Percentiles rank a stretch among this genome's conserved stretches.
Conservation (phyloP, 2,329 filamentous ascomycete species). For the Fonsecaea erecta region DNA sequence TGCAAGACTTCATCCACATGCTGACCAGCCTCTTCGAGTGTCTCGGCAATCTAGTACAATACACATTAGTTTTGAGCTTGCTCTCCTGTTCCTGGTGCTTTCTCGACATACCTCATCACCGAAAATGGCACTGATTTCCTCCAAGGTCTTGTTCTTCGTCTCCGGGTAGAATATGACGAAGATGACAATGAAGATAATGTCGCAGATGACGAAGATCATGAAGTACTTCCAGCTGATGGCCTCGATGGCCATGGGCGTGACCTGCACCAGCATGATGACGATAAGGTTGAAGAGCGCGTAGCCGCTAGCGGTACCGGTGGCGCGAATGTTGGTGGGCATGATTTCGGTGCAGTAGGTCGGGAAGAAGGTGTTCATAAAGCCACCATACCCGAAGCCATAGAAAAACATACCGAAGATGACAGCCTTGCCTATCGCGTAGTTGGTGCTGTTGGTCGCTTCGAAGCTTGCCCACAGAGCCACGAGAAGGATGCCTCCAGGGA, state of each 20-base stretch:
- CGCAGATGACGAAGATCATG: conserved; percentile 62
- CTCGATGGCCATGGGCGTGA: conserved; percentile 60
- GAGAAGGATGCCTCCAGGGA: conserved; percentile 1
- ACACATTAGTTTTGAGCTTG: not conserved
- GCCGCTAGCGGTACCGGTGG: not conserved
- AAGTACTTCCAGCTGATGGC: conserved; percentile 64
- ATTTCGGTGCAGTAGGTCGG: conserved; percentile 9
- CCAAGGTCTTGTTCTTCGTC: conserved; percentile 38
- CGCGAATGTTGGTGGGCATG: conserved; percentile 17
- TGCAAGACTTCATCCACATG: not conserved
- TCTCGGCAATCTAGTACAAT: not conserved
- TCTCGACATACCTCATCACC: conserved; percentile 33
- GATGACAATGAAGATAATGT: conserved; percentile 55
- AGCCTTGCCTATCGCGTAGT: conserved; percentile 2
- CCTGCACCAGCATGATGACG: conserved; percentile 59
- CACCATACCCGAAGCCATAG: conserved; percentile 8
- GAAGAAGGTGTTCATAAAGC: conserved; percentile 15
- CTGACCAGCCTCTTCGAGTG: not conserved
- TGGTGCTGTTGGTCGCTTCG: conserved; percentile 2
- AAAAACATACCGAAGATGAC: conserved; percentile 19
- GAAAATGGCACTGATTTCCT: conserved; percentile 39
- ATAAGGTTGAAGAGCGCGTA: conserved; percentile 44
- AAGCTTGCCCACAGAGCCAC: conserved; percentile 13
- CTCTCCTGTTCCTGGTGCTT: not conserved
- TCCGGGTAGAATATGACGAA: conserved; percentile 60